Percentiles rank a stretch among this genome's conserved stretches.
These are phyloP conservation scores for Zymoseptoria pseudotritici DNA, from an alignment of 2,329 filamentous ascomycete species.

Conservation along the genomic window DNA sequence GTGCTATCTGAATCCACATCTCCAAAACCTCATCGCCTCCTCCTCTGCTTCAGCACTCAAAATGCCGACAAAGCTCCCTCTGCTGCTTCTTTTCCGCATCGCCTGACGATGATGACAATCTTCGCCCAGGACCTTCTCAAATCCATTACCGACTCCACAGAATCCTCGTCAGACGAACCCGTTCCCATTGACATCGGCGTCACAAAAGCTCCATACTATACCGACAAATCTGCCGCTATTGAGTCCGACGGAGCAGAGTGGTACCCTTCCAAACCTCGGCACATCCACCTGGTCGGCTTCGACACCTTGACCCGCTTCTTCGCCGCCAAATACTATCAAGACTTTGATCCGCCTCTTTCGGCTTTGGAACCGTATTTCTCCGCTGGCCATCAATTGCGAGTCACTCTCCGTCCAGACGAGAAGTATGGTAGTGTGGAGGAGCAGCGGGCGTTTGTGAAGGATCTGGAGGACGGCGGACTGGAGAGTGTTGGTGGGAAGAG, in stretches of 20 bases:
- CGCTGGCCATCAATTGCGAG: constrained; percentile 50
- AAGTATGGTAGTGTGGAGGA: constrained; percentile 52
- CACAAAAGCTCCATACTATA: constrained; percentile 66
- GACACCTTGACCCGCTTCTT: constrained; percentile 70
- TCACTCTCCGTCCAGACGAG: constrained; percentile 56
- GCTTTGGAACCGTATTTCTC: constrained; percentile 58
- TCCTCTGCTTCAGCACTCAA: constrained; percentile 55
- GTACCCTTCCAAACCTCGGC: constrained; percentile 34
- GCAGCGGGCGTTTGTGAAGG: constrained; percentile 49
- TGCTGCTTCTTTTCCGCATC: constrained; percentile 59
- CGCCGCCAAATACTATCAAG: constrained; percentile 66
- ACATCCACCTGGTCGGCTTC: constrained; percentile 66
- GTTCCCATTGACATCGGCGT: constrained; percentile 57
- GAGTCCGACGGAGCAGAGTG: constrained; percentile 31
- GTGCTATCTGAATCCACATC: constrained; percentile 39
- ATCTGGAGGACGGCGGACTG: constrained; percentile 41
- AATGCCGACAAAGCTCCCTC: constrained; percentile 61
- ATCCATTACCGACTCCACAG: constrained; percentile 7
- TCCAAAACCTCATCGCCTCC: constrained; percentile 38
- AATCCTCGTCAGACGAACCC: constrained; percentile 25
- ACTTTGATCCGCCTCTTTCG: constrained; percentile 38
- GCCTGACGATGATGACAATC: constrained; percentile 63
- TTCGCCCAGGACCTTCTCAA: constrained; percentile 52
- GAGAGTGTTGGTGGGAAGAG: constrained; percentile 47
- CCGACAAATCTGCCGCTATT: constrained; percentile 60